These are phyloP conservation scores for Solanum lycopersicoides DNA, from an alignment of 257 asterid genomes.

Conservation along the genomic window DNA sequence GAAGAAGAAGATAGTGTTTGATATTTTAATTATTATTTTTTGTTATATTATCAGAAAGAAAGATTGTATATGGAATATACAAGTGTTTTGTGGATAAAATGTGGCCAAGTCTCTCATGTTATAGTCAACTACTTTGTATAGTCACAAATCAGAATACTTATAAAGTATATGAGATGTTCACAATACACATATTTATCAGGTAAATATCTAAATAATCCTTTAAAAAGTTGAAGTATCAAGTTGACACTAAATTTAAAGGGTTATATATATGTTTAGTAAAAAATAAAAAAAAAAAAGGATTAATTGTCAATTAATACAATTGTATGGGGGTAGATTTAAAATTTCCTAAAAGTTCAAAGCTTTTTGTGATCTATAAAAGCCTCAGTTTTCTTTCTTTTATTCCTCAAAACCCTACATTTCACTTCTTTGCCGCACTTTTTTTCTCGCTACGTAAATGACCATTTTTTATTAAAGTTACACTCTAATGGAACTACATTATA, in stretches of 20 bases:
- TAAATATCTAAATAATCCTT: too few relatives aligned
- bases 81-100: constrained; percentile 22
- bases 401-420: too few relatives aligned
- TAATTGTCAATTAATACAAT: neutral
- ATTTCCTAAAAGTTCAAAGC: too few relatives aligned
- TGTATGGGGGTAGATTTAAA: neutral
- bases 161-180: too few relatives aligned
- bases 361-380: too few relatives aligned
- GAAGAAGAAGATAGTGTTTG: neutral
- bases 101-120: constrained; percentile 13
- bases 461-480: neutral
- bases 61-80: neutral
- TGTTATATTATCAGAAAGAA: constrained; percentile 2
- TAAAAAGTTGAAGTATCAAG: too few relatives aligned
- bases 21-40: too few relatives aligned
- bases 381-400: too few relatives aligned
- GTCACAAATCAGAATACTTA: neutral
- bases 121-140: neutral
- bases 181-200: too few relatives aligned
- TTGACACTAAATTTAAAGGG: neutral
- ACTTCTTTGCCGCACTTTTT: neutral
- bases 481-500: too few relatives aligned
- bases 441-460: neutral
- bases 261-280: too few relatives aligned
- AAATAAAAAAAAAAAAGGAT: too few relatives aligned